Evolutionary conservation across 2,329 filamentous ascomycete species (phyloP), one percentile per base, ranked within the genome.

Genomic region (Drechslera avenae): DNA sequence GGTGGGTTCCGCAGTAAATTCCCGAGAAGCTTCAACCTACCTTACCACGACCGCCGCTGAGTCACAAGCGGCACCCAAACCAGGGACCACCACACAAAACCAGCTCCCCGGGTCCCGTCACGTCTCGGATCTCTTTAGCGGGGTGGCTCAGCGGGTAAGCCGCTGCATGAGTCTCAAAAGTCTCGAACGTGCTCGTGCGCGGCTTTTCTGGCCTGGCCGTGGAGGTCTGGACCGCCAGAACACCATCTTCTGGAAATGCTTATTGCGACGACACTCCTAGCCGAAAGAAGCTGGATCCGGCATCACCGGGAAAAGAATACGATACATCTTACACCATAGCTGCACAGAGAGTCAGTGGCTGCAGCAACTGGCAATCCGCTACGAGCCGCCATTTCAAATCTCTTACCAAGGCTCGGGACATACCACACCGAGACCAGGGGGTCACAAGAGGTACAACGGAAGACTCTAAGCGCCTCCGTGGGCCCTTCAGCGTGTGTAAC

Each of bases 241-340:
- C 48, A 50, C 40, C 46, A 44, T 50, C 43, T 51, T 47, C 52
- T 56, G 56, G 46, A 50, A 67, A 71, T 64, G 68, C 69, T 73
- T 73, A 69, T 65, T 68, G 60, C 59, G 47, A 73, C 69, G 63
- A 71, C 69, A 62, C 42, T 36, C 17, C 28, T 13, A 39, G 23
- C 39, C 21, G 17, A 17, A 18, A 17, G 19, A 13, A 10, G 26
- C 9, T 12, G 26, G 26, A 10, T 28, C 26, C 26, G 26, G 26
- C 26, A 9, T 28, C 26, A 28, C 26, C 42, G 42, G 21, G 17
- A 14, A 39, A 37, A 18, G 14, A 18, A 16, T 32, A 37, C 21
- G 30, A 10, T 28, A 28, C 10, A 28, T 28, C 26, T 10, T 28
- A 28, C 26, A 28, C 26, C 9, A 28, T 4, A 10, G 4, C 26